phyloP scores from a whole-genome alignment of 2,329 filamentous ascomycete genomes.

The Stagonosporopsis cucurbitacearum region DNA sequence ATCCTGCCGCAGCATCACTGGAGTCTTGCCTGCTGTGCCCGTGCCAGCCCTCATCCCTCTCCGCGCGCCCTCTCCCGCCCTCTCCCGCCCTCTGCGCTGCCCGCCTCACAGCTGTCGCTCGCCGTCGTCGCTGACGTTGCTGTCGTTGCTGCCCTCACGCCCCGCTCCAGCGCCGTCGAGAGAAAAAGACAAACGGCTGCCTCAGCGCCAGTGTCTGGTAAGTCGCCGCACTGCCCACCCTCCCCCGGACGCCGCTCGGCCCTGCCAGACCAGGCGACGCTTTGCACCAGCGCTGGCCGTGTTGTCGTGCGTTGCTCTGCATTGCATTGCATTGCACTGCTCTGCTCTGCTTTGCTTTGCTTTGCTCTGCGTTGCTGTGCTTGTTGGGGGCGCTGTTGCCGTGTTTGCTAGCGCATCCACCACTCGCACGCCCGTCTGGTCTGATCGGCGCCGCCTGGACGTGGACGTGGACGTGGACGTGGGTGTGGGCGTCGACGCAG shows the following conservation, averaged over 20 bases:
- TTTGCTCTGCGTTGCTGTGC: background rate
- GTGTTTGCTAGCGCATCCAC: slow-evolving; percentile 8
- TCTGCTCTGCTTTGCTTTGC: too few relatives aligned
- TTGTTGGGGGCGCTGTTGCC: slow-evolving; percentile 12
- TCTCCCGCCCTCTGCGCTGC: slow-evolving; percentile 2
- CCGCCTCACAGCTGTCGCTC: slow-evolving; percentile 1
- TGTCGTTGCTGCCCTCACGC: background rate
- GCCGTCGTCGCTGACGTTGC: too few relatives aligned
- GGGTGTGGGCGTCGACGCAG: too few relatives aligned
- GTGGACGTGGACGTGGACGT: background rate
- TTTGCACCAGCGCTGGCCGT: background rate
- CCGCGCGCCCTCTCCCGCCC: slow-evolving; percentile 3
- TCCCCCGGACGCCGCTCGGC: too few relatives aligned
- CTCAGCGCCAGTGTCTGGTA: slow-evolving; percentile 18
- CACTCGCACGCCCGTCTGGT: slow-evolving; percentile 7
- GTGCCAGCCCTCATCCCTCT: slow-evolving; percentile 20
- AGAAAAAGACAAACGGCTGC: background rate
- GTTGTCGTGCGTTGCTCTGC: too few relatives aligned
- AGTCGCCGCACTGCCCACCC: slow-evolving; percentile 14
- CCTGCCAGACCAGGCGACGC: background rate
- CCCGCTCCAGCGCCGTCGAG: slow-evolving; percentile 2
- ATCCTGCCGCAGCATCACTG: slow-evolving; percentile 20
- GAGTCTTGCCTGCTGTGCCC: slow-evolving; percentile 27
- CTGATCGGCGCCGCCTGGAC: slow-evolving; percentile 5
- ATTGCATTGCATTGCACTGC: too few relatives aligned